Base-by-base conservation (phyloP, 345 rosid genomes). In the Arabidopsis thaliana region DNA sequence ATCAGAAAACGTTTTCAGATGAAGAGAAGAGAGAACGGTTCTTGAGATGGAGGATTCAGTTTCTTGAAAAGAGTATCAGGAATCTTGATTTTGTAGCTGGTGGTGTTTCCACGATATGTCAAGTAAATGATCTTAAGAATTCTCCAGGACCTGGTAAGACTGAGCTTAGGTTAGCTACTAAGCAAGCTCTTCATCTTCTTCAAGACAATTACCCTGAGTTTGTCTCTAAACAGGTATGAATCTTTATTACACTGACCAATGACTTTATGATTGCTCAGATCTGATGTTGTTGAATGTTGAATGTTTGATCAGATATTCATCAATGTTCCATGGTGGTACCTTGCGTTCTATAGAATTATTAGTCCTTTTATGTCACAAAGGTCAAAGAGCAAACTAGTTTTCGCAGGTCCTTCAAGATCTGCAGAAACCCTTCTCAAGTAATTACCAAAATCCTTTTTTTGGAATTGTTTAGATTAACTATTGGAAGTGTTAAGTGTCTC, bases 301-400 rank as follows among this genome's bases (percentile, higher is more conserved):
- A 32, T 65, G 40, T 65, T 16, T 70, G 13, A 65, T 40, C 59
- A 80, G 83, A 76, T 80, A 71, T 80, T 80, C 70, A 80, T 80
- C 80, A 80, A 80, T 34, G 83, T 80, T 40, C 83, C 83, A 65
- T 80, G 83, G 83, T 80, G 83, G 83, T 75, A 80, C 59, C 80
- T 80, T 64, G 83, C 77, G 2, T 71, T 80, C 67, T 75, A 66
- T 55, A 80, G 16, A 38, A 75, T 80, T 48, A 80, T 80, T 28
- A 75, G 77, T 38, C 83, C 83, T 58, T 80, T 80, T 51, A 25
- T 80, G 67, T 75, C 80, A 3, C 83, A 80, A 65, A 71, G 83
- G 40, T 70, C 83, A 25, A 80, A 71, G 73, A 80, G 83, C 70
- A 80, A 80, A 65, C 76, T 80, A 5, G 83, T 80, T 69, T 80